Percentiles rank a stretch among this genome's conserved stretches.
Conservation (phyloP, 805 yeast genomes). For the Wickerhamiella bombiphila region DNA sequence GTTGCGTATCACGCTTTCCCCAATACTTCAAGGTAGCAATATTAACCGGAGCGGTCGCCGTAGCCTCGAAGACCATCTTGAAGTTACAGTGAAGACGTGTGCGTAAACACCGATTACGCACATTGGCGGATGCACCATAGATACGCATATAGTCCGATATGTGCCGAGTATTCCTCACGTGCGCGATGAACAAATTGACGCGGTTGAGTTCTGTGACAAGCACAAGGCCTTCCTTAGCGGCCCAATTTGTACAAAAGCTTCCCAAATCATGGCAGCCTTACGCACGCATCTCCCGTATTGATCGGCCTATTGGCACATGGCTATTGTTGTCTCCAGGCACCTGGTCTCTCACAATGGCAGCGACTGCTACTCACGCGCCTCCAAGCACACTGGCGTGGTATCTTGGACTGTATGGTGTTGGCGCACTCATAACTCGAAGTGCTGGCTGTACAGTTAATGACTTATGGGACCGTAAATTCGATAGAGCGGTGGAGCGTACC, state of each 20-base stretch:
- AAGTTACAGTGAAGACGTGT: too few species aligned
- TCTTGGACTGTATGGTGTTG: constrained; percentile 60
- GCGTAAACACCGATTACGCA: too few species aligned
- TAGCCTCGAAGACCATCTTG: constrained; percentile 38
- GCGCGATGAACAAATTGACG: too few species aligned
- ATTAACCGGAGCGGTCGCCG: constrained; percentile 93
- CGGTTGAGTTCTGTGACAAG: too few species aligned
- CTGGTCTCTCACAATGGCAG: constrained; percentile 91
- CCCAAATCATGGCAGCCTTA: constrained; percentile 75
- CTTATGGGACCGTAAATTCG: constrained; percentile 68
- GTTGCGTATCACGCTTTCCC: constrained; percentile 87
- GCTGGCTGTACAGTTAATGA: constrained; percentile 97
- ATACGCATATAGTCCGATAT: too few species aligned
- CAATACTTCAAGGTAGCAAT: constrained; percentile 97
- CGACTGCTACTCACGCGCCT: constrained; percentile 53
- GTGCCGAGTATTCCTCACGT: too few species aligned
- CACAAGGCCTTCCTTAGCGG: constrained; percentile 20
- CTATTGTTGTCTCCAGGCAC: constrained; percentile 69
- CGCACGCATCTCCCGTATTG: constrained; percentile 81
- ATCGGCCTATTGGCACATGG: constrained; percentile 93
- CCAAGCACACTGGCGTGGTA: constrained; percentile 45
- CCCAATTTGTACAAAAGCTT: constrained; percentile 26
- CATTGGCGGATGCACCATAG: too few species aligned
- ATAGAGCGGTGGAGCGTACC: constrained; percentile 75
- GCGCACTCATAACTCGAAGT: constrained; percentile 86